Percentiles rank a stretch among this genome's conserved stretches.
Conservation (phyloP, 208 protist genomes). For the Trypanosoma brucei region DNA sequence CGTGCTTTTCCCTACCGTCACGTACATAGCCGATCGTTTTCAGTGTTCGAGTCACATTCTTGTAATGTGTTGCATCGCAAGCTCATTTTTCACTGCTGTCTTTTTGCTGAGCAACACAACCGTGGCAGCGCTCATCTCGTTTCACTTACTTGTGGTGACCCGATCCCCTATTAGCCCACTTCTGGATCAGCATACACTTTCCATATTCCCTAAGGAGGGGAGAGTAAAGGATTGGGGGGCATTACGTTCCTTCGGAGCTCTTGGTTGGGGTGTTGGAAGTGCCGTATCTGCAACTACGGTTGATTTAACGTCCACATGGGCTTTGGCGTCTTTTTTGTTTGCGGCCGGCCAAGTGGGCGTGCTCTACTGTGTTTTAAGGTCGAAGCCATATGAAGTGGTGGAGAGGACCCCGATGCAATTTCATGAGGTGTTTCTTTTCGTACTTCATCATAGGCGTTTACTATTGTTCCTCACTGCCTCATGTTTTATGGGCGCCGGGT, state of each 20-base stretch:
- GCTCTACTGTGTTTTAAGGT: constrained; percentile 31
- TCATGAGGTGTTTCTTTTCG: constrained; percentile 32
- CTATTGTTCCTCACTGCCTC: constrained; percentile 41
- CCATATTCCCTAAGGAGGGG: constrained; percentile 30
- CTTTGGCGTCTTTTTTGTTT: constrained; percentile 32
- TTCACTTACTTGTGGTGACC: constrained; percentile 26
- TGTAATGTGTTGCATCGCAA: constrained; percentile 10
- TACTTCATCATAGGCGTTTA: constrained; percentile 25
- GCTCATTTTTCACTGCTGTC: constrained; percentile 3
- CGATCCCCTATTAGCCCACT: constrained; percentile 33
- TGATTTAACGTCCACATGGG: constrained; percentile 19
- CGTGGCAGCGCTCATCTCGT: constrained; percentile 17
- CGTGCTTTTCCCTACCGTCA: constrained; percentile 37
- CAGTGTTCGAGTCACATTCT: constrained; percentile 33
- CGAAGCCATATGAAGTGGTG: constrained; percentile 34
- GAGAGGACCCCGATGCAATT: constrained; percentile 12
- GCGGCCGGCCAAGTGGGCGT: constrained; percentile 28
- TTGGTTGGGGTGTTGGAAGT: constrained; percentile 49
- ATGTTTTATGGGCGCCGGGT: constrained; percentile 51
- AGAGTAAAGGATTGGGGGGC: constrained; percentile 35
- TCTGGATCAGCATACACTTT: constrained; percentile 45
- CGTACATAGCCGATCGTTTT: constrained; percentile 44
- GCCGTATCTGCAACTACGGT: constrained; percentile 22
- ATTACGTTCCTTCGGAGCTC: constrained; percentile 42
- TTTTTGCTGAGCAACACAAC: background rate